Percentiles rank a stretch among this genome's conserved stretches.
Evolutionary conservation across 495 filamentous ascomycete genomes (phyloP).

Genomic region (Aspergillus baeticus): DNA sequence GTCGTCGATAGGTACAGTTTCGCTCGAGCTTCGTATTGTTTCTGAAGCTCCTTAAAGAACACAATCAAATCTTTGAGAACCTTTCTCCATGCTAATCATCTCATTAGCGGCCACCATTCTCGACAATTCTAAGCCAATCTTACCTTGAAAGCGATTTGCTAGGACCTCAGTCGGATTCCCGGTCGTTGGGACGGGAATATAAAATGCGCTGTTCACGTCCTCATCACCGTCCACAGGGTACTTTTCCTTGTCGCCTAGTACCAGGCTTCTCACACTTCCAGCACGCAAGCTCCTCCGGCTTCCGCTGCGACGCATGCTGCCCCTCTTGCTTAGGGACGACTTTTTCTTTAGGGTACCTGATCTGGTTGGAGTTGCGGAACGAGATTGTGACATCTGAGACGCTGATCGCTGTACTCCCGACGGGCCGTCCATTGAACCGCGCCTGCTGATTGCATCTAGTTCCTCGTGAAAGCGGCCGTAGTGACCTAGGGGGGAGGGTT

Average conservation of each 20-base stretch:
- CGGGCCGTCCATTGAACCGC: conserved; percentile 57
- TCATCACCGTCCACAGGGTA: conserved; percentile 58
- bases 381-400: conserved; percentile 53
- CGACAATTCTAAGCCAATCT: conserved; percentile 17
- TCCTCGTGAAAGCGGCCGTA: conserved; percentile 66
- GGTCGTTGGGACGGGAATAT: conserved; percentile 81
- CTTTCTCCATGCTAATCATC: conserved; percentile 80
- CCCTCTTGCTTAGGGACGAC: conserved; percentile 67
- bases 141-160: conserved; percentile 87
- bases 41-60: conserved; percentile 92
- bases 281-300: conserved; percentile 75
- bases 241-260: conserved; percentile 58
- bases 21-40: conserved; percentile 80
- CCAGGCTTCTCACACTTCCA: conserved; percentile 76
- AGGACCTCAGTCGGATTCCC: conserved; percentile 88
- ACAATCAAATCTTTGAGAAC: conserved; percentile 90
- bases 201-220: conserved; percentile 80
- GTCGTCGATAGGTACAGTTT: conserved; percentile 82
- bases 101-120: background rate
- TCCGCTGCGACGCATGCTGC: conserved; percentile 74
- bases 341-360: conserved; percentile 86
- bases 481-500: conserved; percentile 44
- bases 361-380: conserved; percentile 59
- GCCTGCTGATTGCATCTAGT: conserved; percentile 65
- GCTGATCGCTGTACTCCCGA: conserved; percentile 46